Base-by-base conservation (phyloP, 108 stramenopile genomes). In the Nitzschia palea region DNA sequence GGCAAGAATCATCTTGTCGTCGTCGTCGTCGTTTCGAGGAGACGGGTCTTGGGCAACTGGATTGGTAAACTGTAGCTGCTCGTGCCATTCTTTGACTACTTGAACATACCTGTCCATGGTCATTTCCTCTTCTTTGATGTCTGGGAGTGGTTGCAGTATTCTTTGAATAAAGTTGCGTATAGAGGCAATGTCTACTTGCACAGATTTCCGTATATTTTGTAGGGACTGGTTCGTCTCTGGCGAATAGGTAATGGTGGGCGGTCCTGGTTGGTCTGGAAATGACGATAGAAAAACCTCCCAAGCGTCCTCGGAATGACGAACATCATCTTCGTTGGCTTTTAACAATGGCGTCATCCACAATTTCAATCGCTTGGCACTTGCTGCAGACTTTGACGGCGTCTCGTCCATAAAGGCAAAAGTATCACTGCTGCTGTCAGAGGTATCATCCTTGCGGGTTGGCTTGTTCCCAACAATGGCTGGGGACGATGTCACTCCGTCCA, bases 1-100 rank as follows among this genome's bases (percentile, higher is more conserved):
- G 0, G 86, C 48, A 3, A 74, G 40, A 4, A 28, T 37, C 17
- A 59, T 50, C 3, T 33, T 10, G 20, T 32, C 64, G 9, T 1
- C 18, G 0, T 54, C 8, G 3, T 31, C 29, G 4, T 37, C 35
- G 1, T 26, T 34, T 8, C 26, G 15, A n/a, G n/a, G n/a, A n/a
- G n/a, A n/a, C n/a, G n/a, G n/a, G 40, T 62, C 51, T 5, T 34
- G 37, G 10, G 3, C n/a, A 5, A 47, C 30, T 30, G 71, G 71
- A 61, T 61, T 60, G 17, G 8, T 36, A 35, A 67, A 74, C 15
- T 40, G 36, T 26, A 76, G 62, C 9, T 58, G 56, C 29, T 56
- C 17, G 36, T 76, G 67, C 74, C 74, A 76, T 15, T 61, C 67
- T 5, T 22, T 45, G 0, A 76, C 23, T 20, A 32, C 48, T 35